Evolutionary conservation across 805 yeast species (phyloP), one percentile per base, ranked within the genome.

Genomic region (Spathaspora girioi): DNA sequence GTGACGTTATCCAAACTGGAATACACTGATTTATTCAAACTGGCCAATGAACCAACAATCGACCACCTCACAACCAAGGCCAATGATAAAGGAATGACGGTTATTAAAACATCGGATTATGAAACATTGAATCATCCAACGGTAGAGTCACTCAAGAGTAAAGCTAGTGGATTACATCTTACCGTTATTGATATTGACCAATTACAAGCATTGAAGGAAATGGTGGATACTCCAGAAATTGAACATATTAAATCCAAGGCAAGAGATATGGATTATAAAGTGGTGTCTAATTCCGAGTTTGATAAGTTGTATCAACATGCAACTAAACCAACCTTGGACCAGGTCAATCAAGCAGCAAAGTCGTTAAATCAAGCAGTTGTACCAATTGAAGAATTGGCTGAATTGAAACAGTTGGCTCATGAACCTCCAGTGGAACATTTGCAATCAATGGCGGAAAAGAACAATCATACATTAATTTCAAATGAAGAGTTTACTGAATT

Each of bases 1-100:
- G 63, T 69, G 7, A 67, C 76, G 1, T 58, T 73, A 44, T 48
- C 65, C 1, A 62, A 64, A 50, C 42, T 51, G 1, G 78, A 73
- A 51, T 71, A 68, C 46, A 62, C 75, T 19, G 57, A 60, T 18
- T 59, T 74, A 40, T 66, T 61, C 20, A 59, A 59, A 31, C 35
- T 50, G 20, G 58, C 59, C 7, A 50, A 56, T 15, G 50, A 54
- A 6, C 69, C 70, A 1, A 44, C 59, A 5, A n/a, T 65, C 31
- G 61, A 56, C 1, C 61, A 59, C 31, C 50, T 66, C 23, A 47
- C 35, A n/a, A 26, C 49, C 4, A 56, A 56, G 38, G 59, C 64
- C 0, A 35, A 46, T 6, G 40, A 19, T 1, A 48, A 44, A 20
- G 51, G 53, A 11, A 45, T 35, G 12, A 42, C 23, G 10, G 23